A percentile compares a stretch with the other conserved stretches of the same genome.
These are phyloP conservation scores for Heterobasidion irregulare DNA, from an alignment of 1,284 basidiomycete genomes.

Conservation along the genomic window DNA sequence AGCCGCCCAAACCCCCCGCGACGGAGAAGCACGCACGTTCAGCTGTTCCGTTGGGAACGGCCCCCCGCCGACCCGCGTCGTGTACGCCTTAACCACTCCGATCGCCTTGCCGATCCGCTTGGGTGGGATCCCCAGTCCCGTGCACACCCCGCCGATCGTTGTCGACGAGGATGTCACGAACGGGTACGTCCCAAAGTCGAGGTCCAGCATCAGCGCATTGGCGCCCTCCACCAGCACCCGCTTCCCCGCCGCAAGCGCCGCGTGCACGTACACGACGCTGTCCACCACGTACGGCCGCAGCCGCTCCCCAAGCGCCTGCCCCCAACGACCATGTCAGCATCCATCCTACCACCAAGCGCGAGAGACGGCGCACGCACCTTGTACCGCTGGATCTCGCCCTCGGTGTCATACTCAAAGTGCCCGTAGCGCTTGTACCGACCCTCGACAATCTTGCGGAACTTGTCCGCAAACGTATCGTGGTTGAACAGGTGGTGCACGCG, in stretches of 20 bases:
- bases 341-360: not conserved
- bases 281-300: slow-evolving; percentile 87
- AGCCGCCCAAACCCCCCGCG: not conserved
- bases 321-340: not conserved
- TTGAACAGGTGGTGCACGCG: slow-evolving; percentile 97
- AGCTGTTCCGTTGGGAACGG: slow-evolving; percentile 97
- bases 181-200: slow-evolving; percentile 97
- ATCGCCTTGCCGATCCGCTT: slow-evolving; percentile 78
- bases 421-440: slow-evolving; percentile 98
- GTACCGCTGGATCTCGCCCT: slow-evolving; percentile 91
- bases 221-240: slow-evolving; percentile 92
- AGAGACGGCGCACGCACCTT: slow-evolving; percentile 41
- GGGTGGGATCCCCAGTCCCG: slow-evolving; percentile 92
- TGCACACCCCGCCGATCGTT: slow-evolving; percentile 91
- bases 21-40: slow-evolving; percentile 46
- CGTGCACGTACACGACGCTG: slow-evolving; percentile 80
- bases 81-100: slow-evolving; percentile 97
- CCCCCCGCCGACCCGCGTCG: slow-evolving; percentile 93
- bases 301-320: slow-evolving; percentile 75
- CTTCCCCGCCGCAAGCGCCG: slow-evolving; percentile 71
- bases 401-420: slow-evolving; percentile 97
- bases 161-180: slow-evolving; percentile 95
- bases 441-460: slow-evolving; percentile 95
- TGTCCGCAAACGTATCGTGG: slow-evolving; percentile 75
- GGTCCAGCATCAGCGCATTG: slow-evolving; percentile 96